Percentiles rank a stretch among this genome's conserved stretches.
Conservation (phyloP, 2,329 filamentous ascomycete species). For the Lomentospora prolificans region DNA sequence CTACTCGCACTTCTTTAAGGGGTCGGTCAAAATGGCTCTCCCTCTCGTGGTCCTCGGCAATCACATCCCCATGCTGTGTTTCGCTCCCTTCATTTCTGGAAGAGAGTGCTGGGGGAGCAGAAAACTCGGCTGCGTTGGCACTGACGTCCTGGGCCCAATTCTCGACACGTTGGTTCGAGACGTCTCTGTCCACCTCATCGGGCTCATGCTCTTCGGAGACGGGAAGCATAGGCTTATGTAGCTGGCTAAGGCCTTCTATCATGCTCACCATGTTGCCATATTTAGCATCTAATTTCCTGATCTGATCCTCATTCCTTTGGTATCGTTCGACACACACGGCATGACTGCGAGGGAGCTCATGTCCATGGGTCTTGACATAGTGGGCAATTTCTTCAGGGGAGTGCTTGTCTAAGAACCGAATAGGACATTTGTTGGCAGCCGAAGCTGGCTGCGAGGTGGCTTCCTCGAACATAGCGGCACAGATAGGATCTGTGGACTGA, state of each 20-base stretch:
- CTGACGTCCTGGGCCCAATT: slow-evolving; percentile 77
- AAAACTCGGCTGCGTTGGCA: slow-evolving; percentile 30
- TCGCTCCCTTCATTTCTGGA: slow-evolving; percentile 25
- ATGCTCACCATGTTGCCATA: slow-evolving; percentile 88
- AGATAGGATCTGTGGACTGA: slow-evolving; percentile 49
- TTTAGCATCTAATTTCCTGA: slow-evolving; percentile 83
- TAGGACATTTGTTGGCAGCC: slow-evolving; percentile 64
- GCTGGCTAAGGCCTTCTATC: slow-evolving; percentile 81
- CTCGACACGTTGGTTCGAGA: slow-evolving; percentile 63
- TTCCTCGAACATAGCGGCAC: slow-evolving; percentile 54
- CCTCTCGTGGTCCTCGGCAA: slow-evolving; percentile 44
- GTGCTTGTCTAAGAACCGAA: slow-evolving; percentile 85
- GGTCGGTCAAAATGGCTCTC: slow-evolving; percentile 72
- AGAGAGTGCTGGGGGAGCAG: slow-evolving; percentile 16
- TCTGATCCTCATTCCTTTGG: slow-evolving; percentile 75
- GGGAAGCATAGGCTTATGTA: slow-evolving; percentile 80
- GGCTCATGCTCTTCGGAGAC: slow-evolving; percentile 32
- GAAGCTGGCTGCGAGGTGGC: slow-evolving; percentile 42
- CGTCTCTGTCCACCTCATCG: slow-evolving; percentile 33
- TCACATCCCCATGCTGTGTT: slow-evolving; percentile 22
- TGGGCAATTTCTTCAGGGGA: slow-evolving; percentile 86
- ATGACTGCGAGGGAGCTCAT: slow-evolving; percentile 87
- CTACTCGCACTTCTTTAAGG: slow-evolving; percentile 81
- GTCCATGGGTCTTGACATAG: slow-evolving; percentile 92
- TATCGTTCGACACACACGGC: slow-evolving; percentile 86